Percentiles rank a stretch among this genome's conserved stretches.
Conservation (phyloP, 495 filamentous ascomycete genomes). For the Neurospora terricola region DNA sequence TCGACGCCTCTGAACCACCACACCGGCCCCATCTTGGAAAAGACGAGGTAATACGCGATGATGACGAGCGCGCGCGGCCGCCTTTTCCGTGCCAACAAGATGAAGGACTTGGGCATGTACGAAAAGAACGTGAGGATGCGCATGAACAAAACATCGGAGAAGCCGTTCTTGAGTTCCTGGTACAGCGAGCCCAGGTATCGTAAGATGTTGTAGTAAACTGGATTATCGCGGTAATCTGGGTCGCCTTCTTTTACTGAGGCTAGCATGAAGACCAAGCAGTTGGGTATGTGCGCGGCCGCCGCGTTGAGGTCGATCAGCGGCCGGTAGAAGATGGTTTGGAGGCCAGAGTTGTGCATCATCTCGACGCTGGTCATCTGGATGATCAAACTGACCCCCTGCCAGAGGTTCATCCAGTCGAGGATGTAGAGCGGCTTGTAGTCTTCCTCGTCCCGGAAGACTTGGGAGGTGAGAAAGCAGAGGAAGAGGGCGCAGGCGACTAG, state of each 20-base stretch:
- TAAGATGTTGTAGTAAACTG: constrained; percentile 27
- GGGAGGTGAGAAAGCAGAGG: constrained; percentile 29
- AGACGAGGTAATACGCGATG: constrained; percentile 35
- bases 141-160: constrained; percentile 25
- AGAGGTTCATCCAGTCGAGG: constrained; percentile 38
- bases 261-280: constrained; percentile 35
- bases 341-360: constrained; percentile 18
- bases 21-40: constrained; percentile 19
- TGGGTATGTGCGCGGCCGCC: constrained; percentile 25
- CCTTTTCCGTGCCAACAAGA: constrained; percentile 38
- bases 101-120: constrained; percentile 40
- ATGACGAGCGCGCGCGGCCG: constrained; percentile 46
- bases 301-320: constrained; percentile 28
- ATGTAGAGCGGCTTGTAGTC: constrained; percentile 27
- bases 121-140: constrained; percentile 35
- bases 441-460: constrained; percentile 29
- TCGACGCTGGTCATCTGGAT: constrained; percentile 20
- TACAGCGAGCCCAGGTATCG: constrained; percentile 36
- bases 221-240: constrained; percentile 17
- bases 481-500: constrained; percentile 33
- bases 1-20: constrained; percentile 41
- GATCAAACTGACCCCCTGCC: constrained; percentile 35
- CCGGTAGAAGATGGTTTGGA: constrained; percentile 28
- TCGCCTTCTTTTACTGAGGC: constrained; percentile 21
- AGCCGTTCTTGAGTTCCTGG: constrained; percentile 26